These are phyloP conservation scores for Cyberlindnera misumaiensis DNA, from an alignment of 805 yeast species.

Conservation along the genomic window DNA sequence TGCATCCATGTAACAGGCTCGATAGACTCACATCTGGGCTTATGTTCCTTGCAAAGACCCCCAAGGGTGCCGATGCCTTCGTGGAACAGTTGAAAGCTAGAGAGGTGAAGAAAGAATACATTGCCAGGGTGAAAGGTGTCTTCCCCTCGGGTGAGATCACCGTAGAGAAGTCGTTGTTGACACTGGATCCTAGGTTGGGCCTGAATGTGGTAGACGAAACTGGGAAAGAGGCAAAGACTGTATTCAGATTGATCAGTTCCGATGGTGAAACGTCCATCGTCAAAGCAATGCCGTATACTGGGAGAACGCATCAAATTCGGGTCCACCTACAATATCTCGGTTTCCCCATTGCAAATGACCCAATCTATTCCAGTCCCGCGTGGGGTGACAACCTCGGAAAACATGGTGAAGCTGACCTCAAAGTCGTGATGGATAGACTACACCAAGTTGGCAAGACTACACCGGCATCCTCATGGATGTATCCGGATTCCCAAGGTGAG, in stretches of 20 bases:
- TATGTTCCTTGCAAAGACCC: slow-evolving; percentile 46
- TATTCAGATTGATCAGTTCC: slow-evolving; percentile 34
- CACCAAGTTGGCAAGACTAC: slow-evolving; percentile 65
- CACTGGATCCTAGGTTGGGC: slow-evolving; percentile 69
- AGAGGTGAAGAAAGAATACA: slow-evolving; percentile 63
- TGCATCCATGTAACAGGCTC: slow-evolving; percentile 83
- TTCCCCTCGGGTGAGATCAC: slow-evolving; percentile 58
- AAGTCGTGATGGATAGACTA: slow-evolving; percentile 40
- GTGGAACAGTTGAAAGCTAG: slow-evolving; percentile 43
- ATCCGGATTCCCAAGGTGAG: slow-evolving; percentile 48
- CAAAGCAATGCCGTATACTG: slow-evolving; percentile 80
- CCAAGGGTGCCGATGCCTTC: slow-evolving; percentile 61
- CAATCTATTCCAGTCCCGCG: slow-evolving; percentile 68
- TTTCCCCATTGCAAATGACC: slow-evolving; percentile 87
- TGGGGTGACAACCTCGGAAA: slow-evolving; percentile 81
- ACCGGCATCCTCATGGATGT: slow-evolving; percentile 35
- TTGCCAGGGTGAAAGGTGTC: slow-evolving; percentile 83
- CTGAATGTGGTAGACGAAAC: slow-evolving; percentile 38
- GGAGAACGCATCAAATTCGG: slow-evolving; percentile 92
- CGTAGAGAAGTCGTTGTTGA: slow-evolving; percentile 62
- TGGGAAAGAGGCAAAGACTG: slow-evolving; percentile 65
- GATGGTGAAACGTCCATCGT: slow-evolving; percentile 53
- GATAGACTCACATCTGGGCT: slow-evolving; percentile 93
- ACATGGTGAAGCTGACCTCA: slow-evolving; percentile 42
- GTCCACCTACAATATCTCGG: slow-evolving; percentile 91